phyloP scores from a whole-genome alignment of 2,329 filamentous ascomycete species.

The Xylaria multiplex region DNA sequence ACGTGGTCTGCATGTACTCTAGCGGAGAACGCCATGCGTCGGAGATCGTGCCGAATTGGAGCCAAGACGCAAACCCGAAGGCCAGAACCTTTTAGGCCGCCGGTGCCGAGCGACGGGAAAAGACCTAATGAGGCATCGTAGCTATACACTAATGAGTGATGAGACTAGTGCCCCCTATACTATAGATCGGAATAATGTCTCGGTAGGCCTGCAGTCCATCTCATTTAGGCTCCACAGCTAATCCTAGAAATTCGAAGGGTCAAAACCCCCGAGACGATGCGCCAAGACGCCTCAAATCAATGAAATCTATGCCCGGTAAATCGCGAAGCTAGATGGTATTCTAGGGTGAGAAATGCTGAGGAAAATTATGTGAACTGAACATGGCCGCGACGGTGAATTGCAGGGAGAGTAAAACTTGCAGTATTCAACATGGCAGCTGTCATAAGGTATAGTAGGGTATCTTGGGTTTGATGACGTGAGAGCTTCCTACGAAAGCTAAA shows the following conservation, averaged over 20 bases:
- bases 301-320: neutral
- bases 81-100: slow-evolving; percentile 11
- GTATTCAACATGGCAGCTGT: too few relatives aligned
- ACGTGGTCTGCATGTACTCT: slow-evolving; percentile 29
- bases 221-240: neutral
- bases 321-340: neutral
- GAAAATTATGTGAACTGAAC: neutral
- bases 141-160: neutral
- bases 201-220: neutral
- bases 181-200: neutral
- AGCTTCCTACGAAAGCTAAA: too few relatives aligned
- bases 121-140: neutral
- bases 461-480: too few relatives aligned
- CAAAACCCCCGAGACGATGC: neutral
- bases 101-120: neutral
- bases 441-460: too few relatives aligned
- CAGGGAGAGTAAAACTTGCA: too few relatives aligned
- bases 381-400: too few relatives aligned
- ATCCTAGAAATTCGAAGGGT: neutral
- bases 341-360: neutral
- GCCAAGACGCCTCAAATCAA: neutral
- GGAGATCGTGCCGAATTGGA: slow-evolving; percentile 27
- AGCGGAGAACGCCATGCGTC: slow-evolving; percentile 22
- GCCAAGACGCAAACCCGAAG: slow-evolving; percentile 15
- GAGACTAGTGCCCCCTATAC: neutral